Conservation (phyloP, 768 basidiomycete genomes). For the Arthromyces matolae region DNA sequence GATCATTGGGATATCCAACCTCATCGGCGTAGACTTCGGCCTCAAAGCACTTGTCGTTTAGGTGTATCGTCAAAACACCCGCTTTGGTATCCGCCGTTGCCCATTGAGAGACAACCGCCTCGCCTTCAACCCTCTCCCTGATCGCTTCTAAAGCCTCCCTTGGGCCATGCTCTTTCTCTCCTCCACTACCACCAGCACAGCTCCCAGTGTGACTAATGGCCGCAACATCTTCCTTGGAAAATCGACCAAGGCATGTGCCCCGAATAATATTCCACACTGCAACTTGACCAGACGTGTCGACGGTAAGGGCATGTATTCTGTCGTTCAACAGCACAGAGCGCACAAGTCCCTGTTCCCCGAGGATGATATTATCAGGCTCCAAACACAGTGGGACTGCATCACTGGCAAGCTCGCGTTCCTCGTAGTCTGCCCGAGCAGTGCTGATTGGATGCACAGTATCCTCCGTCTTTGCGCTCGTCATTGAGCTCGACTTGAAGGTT, state of each 20-base stretch:
- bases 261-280: constrained; percentile 91
- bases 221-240: constrained; percentile 60
- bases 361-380: constrained; percentile 66
- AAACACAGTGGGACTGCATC: constrained; percentile 61
- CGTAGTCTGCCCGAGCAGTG: constrained; percentile 49
- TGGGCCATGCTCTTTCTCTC: constrained; percentile 57
- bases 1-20: constrained; percentile 62
- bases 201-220: constrained; percentile 50
- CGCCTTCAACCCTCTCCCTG: constrained; percentile 89
- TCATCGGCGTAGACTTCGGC: constrained; percentile 96
- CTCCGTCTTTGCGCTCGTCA: constrained; percentile 33
- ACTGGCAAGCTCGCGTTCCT: constrained; percentile 74
- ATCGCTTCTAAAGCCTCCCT: constrained; percentile 85
- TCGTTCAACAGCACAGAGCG: constrained; percentile 83
- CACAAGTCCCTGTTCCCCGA: constrained; percentile 79
- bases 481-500: constrained; percentile 25
- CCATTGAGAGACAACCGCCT: constrained; percentile 84
- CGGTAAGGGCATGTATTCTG: constrained; percentile 83
- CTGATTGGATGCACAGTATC: constrained; percentile 34
- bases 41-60: constrained; percentile 88
- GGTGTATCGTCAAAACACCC: constrained; percentile 82
- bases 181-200: constrained; percentile 32
- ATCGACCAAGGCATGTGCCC: constrained; percentile 71
- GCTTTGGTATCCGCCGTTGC: constrained; percentile 86
- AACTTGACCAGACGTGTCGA: constrained; percentile 85